Base-by-base conservation (phyloP, 495 filamentous ascomycete genomes). In the Aspergillus affinis region DNA sequence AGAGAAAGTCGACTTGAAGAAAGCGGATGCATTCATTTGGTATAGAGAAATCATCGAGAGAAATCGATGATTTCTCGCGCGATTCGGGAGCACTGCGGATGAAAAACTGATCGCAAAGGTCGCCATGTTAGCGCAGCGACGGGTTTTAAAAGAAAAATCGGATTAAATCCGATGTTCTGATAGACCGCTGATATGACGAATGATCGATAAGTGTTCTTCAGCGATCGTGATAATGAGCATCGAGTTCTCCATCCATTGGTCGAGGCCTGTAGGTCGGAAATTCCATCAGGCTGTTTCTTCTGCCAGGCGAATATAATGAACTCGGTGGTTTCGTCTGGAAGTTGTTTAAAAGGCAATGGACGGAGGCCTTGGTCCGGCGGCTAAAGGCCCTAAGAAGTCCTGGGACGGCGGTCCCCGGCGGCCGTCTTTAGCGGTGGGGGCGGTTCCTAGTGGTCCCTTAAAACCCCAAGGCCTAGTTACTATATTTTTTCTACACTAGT, bases 121-220 rank as follows among this genome's bases (percentile, higher is more conserved):
- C 8, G 32, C 6, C 36, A 45, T 45, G 18, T 23, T 54, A 46
- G 52, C 36, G 36, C 20, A 20, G 17, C 41, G 32, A 44, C 45
- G 3, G 7, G 6, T 57, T 41, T 41, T 15, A 32, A 32, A 4
- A 15, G 6, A 48, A 19, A n/a, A 6, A 26, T 54, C 50, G 57
- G 50, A 54, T 52, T 8, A 61, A 52, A 50, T 52, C 53, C 41
- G 36, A 56, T 49, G 23, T 51, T 21, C 20, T 32, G 53, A 56
- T 55, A 54, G 49, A 54, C 29, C 27, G 52, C 27, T 19, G 41
- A 19, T 23, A 26, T 45, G 41, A 21, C 36, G 52, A 54, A 45
- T 19, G 29, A 9, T 53, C n/a, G 18, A 30, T 29, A n/a, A 41
- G 36, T 13, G 36, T 41, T 41, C 10, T 41, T 13, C 13, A 15